Base-by-base conservation (phyloP, 2,329 filamentous ascomycete species). In the Ceratocystis colombiana region DNA sequence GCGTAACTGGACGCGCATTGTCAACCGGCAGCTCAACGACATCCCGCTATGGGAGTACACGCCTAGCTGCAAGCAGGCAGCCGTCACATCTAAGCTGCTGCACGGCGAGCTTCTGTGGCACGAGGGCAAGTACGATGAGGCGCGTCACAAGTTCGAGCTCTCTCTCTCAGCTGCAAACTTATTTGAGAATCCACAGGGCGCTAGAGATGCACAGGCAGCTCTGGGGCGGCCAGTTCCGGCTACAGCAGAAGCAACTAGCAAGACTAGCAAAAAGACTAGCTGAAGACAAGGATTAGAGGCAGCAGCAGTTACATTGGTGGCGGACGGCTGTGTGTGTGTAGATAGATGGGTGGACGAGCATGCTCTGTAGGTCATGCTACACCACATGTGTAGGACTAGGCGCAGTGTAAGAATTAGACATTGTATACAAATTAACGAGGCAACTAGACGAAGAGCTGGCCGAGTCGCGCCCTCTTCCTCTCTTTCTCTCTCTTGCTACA, bases 91-190 rank as follows among this genome's bases (percentile, higher is more conserved):
- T 3, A 68, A 65, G 50, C 46, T 68, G 48, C 57, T 68, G 4
- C 66, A 65, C 22, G 66, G 66, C 20, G 64, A 68, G 46, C 44
- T 65, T 12, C 46, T 68, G 25, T 68, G 66, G 66, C 30, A 62
- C n/a, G 48, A 64, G 33, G 64, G 64, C 22, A 68, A 68, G 59
- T 68, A 68, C 45, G 48, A 64, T 30, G 61, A 48, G 59, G 66
- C 66, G 28, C 61, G 66, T 28, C 53, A 45, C 15, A 59, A 57
- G 22, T 65, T 65, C 22, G 64, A 63, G 62, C 46, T 63, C 10
- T 63, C 62, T 15, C 25, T 48, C 12, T 46, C 44, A 8, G 64
- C 67, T 22, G 67, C 67, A 3, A 66, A 68, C 4, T 64, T 66
- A 3, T 61, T 61, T 25, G 55, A 67, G 20, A 64, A 55, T n/a